A percentile compares a stretch with the other conserved stretches of the same genome.
Evolutionary conservation across 2,329 filamentous ascomycete species (phyloP).

Genomic region (Macroventuria anomochaeta): DNA sequence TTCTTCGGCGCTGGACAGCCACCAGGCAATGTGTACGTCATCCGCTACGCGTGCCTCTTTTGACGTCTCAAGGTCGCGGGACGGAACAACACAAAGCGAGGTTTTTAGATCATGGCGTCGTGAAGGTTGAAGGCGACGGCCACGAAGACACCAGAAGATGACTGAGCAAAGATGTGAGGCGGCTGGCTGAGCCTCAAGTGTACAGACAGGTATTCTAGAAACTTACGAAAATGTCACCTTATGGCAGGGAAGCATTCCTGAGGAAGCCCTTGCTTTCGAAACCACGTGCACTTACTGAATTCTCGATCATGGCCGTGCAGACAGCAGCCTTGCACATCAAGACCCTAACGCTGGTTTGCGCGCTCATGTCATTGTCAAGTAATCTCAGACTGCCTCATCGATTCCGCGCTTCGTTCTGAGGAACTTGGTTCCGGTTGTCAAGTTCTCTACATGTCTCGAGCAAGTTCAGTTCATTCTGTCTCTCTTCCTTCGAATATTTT

Average conservation of each 20-base stretch:
- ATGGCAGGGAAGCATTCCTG: background rate
- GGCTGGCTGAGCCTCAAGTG: background rate
- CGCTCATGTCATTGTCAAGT: no score
- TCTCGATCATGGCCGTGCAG: no score
- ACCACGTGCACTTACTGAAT: background rate
- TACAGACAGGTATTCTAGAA: background rate
- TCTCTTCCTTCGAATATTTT: no score
- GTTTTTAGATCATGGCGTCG: background rate
- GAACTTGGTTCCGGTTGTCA: no score
- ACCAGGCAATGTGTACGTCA: slow-evolving; percentile 9
- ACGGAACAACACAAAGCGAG: background rate
- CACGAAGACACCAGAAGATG: background rate
- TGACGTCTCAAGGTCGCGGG: background rate
- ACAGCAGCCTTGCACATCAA: no score
- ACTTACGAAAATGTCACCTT: background rate
- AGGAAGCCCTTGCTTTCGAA: background rate
- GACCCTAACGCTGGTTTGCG: background rate
- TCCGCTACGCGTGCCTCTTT: background rate
- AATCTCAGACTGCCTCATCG: no score
- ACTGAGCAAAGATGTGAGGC: background rate
- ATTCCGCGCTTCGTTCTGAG: no score
- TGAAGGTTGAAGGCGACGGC: background rate
- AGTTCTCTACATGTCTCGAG: no score
- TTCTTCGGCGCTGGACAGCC: slow-evolving; percentile 1
- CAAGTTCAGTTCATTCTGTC: no score